Base-by-base conservation (phyloP, 140 eudicot species). In the Anethum foeniculum region DNA sequence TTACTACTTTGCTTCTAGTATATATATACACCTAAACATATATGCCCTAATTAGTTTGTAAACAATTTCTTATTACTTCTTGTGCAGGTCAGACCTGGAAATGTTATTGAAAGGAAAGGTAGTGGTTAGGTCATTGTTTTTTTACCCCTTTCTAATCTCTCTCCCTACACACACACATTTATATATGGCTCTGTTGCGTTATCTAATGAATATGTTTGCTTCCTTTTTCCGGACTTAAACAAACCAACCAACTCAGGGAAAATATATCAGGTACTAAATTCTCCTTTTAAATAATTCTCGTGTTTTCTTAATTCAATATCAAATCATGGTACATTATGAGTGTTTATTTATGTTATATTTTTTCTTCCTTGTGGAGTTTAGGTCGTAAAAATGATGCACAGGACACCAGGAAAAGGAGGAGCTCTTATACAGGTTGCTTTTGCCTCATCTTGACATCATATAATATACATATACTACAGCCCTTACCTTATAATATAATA, bases 391-490 rank as follows among this genome's bases (percentile, higher is more conserved):
- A 92, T 94, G 48, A 91, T 89, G 15, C 98, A 94, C 46, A 82
- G 94, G 3, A 87, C 90, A 32, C 98, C 91, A 80, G 98, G 98
- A 83, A 88, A 97, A 84, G 96, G 96, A 82, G 97, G 96, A 27
- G 96, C 98, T 74, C 82, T 88, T 38, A 91, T 93, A 83, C 98
- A 93, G 96, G 98, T 93, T 75, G 54, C 25, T 69, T 30, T 3
- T 69, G 75, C 27, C 25, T 30, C 75, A n/a, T 30, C 71, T 62
- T 62, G 36, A 1, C 36, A 11, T 8, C 18, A 4, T 62, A 3
- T 62, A 25, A 27, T 25, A 27, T 62, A 62, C 69, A 25, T 25
- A 25, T 62, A 27, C 7, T 62, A 62, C 71, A 62, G 15, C 36
- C 36, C 34, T 27, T 11, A 11, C 36, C 36, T 62, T 14, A 12